A percentile compares a stretch with the other conserved stretches of the same genome.
These are phyloP conservation scores for Phragmites australis DNA, from an alignment of 176 grass and related monocot species.

Conservation along the genomic window DNA sequence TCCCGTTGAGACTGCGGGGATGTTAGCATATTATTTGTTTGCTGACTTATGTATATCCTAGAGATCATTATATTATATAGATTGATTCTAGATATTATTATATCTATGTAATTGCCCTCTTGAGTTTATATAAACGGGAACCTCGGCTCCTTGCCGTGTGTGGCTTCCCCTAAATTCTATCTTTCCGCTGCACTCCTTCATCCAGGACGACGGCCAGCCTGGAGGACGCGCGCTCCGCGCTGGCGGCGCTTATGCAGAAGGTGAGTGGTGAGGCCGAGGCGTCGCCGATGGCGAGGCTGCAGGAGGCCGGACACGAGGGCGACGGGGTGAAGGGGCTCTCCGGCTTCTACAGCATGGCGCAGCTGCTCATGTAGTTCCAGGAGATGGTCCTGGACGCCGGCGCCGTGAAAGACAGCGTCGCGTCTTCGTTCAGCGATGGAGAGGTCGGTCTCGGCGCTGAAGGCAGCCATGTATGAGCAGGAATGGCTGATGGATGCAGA, in stretches of 20 bases:
- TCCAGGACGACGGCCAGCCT: conserved; percentile 49
- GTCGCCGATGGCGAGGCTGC: conserved; percentile 33
- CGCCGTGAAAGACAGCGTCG: conserved; percentile 43
- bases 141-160: too few species aligned
- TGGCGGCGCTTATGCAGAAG: conserved; percentile 52
- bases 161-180: too few species aligned
- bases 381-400: conserved; percentile 56
- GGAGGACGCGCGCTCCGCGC: conserved; percentile 42
- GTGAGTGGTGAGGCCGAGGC: conserved; percentile 30
- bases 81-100: too few species aligned
- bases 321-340: conserved; percentile 36
- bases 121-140: too few species aligned
- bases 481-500: conserved; percentile 48
- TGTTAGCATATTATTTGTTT: not conserved
- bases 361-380: conserved; percentile 59
- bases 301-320: conserved; percentile 33
- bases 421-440: conserved; percentile 56
- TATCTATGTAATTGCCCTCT: too few species aligned
- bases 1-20: not conserved
- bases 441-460: conserved; percentile 36
- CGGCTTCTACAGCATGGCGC: conserved; percentile 58
- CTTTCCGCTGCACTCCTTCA: too few species aligned
- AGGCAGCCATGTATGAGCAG: conserved; percentile 45
- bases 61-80: too few species aligned
- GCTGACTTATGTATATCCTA: too few species aligned